phyloP scores from a whole-genome alignment of 1,284 basidiomycete genomes.

The Anthracocystis walkeri region DNA sequence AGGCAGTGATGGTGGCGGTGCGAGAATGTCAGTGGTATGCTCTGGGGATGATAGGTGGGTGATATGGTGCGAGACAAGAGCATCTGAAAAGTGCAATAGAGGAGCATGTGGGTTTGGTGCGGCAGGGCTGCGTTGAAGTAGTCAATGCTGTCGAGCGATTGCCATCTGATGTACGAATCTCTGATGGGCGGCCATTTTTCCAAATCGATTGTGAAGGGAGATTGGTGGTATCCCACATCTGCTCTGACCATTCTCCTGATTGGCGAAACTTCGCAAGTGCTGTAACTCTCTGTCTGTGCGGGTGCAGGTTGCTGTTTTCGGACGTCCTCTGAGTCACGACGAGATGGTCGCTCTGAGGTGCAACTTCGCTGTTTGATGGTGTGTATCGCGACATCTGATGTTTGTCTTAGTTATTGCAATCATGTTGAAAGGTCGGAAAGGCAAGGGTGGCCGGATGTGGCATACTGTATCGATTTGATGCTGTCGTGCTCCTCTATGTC shows the following conservation, averaged over 20 bases:
- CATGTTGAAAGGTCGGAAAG: neutral
- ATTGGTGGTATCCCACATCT: neutral
- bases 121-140: neutral
- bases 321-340: too few relatives aligned
- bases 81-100: constrained; percentile 4
- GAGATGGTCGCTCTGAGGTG: too few relatives aligned
- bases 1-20: neutral
- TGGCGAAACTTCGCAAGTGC: too few relatives aligned
- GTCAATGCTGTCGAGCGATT: neutral
- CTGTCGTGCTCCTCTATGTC: constrained; percentile 27
- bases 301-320: too few relatives aligned
- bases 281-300: too few relatives aligned
- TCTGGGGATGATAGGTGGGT: neutral
- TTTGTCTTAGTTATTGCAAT: neutral
- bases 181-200: too few relatives aligned
- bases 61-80: neutral
- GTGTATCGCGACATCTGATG: neutral
- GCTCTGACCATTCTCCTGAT: too few relatives aligned
- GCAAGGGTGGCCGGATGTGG: neutral
- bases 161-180: too few relatives aligned
- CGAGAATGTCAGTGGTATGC: constrained; percentile 25
- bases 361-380: neutral
- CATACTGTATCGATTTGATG: constrained; percentile 12
- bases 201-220: neutral
- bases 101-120: constrained; percentile 1